Evolutionary conservation across 2,329 filamentous ascomycete genomes (phyloP), one percentile per base, ranked within the genome.

Genomic region (Alternaria alternata): DNA sequence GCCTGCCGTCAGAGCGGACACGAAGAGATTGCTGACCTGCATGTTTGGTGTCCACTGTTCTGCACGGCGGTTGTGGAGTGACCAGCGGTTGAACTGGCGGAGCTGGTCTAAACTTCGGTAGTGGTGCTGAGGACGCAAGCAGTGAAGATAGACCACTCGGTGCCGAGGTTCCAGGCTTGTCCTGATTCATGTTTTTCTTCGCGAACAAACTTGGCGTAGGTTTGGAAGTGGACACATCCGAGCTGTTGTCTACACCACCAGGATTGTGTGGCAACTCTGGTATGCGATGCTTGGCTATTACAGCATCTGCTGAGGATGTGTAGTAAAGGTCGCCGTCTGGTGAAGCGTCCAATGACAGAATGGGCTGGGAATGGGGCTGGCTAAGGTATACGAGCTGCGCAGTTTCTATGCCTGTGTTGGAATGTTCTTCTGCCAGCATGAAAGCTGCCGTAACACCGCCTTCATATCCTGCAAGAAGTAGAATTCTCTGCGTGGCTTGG

Each of bases 21-120:
- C 80, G 81, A 7, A 99, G 80, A 11, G 89, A 87, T 78, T 99
- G 95, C 76, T 98, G 94, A 1, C 95, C 95, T 0, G 94, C 87
- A 76, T 98, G 95, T 73, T 91, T 94, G 1, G 94, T 97, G 68
- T 94, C 89, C 44, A 89, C 65, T 0, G 80, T 77, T 70, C 89
- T 91, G 51, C 89, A 60, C 8, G 76, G 71, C 0, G 89, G 85
- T 54, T 85, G 63, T 39, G 62, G 18, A 18, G 61, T 58, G 14
- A 63, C 39, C 26, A 36, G 48, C 4, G 51, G 51, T 7, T 44
- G 49, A 8, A 54, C 14, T 22, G 63, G 56, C 1, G 57, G 63
- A 7, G 51, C 43, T 5, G 64, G 63, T 36, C 57, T 64, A 22
- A 34, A 22, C 26, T 53, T 61, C 30, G 59, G 51, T 26, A 61